Evolutionary conservation across 2,329 filamentous ascomycete species (phyloP).

Genomic region (Parastagonospora avenae): DNA sequence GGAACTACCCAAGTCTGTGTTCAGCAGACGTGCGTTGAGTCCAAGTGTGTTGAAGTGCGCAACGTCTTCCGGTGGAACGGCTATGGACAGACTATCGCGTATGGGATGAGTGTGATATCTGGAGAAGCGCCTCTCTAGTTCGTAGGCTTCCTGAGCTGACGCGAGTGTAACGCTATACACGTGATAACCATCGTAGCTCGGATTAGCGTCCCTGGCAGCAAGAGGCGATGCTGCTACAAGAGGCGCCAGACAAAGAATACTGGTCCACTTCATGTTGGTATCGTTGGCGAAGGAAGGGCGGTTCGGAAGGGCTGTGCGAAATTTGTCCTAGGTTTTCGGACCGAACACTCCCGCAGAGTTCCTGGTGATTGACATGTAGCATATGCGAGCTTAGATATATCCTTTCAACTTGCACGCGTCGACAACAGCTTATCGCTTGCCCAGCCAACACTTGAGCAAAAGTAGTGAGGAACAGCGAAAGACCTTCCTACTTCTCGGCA

Average conservation of each 20-base stretch:
- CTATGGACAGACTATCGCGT: constrained; percentile 35
- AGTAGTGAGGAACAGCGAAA: neutral
- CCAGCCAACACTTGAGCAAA: constrained; percentile 3
- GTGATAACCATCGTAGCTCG: constrained; percentile 25
- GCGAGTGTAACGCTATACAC: constrained; percentile 24
- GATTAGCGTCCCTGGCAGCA: constrained; percentile 6
- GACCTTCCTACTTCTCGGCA: neutral
- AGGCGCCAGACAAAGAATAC: constrained; percentile 11
- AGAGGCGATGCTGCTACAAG: constrained; percentile 16
- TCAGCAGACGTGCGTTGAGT: constrained; percentile 48
- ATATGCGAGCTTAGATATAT: neutral
- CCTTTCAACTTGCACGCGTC: neutral
- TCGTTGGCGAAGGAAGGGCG: too few relatives aligned
- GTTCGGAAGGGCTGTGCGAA: too few relatives aligned
- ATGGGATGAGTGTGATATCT: constrained; percentile 25
- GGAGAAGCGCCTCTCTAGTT: constrained; percentile 17
- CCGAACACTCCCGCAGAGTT: neutral
- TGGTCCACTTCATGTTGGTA: constrained; percentile 15
- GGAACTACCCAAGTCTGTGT: constrained; percentile 51
- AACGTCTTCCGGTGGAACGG: constrained; percentile 48
- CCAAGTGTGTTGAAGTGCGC: constrained; percentile 45
- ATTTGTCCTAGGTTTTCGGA: neutral
- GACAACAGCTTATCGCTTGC: constrained; percentile 4
- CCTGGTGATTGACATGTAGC: neutral
- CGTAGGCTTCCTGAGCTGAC: constrained; percentile 19